Percentiles rank a stretch among this genome's conserved stretches.
phyloP scores from a whole-genome alignment of 2,329 filamentous ascomycete genomes.

The Penicillium brevicompactum region DNA sequence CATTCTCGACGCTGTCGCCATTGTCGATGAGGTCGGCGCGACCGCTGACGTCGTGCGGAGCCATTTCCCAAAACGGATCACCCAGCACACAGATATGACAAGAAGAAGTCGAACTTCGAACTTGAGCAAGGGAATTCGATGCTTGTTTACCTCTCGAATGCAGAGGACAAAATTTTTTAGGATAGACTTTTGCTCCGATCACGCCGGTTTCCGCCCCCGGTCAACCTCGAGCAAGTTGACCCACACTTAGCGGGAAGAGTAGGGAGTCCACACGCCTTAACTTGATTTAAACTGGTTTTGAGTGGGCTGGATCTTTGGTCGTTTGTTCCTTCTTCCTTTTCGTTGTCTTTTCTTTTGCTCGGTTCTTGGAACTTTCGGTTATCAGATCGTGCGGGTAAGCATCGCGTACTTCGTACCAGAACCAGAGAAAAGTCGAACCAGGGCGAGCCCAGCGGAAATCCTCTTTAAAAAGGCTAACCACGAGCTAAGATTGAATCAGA shows the following conservation, averaged over 20 bases:
- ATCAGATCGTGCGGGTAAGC: neutral
- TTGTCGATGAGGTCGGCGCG: slow-evolving; percentile 20
- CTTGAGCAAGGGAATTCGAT: too few relatives aligned
- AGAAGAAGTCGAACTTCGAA: neutral
- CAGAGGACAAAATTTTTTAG: slow-evolving; percentile 12
- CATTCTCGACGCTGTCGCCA: slow-evolving; percentile 8
- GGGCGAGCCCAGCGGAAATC: neutral
- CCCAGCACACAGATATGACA: neutral
- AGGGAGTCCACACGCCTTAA: slow-evolving; percentile 4
- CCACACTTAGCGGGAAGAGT: slow-evolving; percentile 19
- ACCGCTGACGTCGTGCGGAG: slow-evolving; percentile 24
- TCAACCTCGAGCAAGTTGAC: slow-evolving; percentile 9
- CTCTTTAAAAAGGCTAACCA: neutral
- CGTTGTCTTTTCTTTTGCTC: neutral
- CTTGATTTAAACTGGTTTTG: neutral
- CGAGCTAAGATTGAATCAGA: neutral
- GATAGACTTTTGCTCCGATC: slow-evolving; percentile 11
- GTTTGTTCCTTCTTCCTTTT: neutral
- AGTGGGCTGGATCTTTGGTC: neutral
- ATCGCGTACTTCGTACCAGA: neutral
- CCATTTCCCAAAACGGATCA: slow-evolving; percentile 15
- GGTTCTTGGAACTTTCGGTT: neutral
- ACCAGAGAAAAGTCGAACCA: neutral
- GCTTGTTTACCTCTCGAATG: neutral
- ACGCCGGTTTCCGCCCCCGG: slow-evolving; percentile 12